Evolutionary conservation across 495 filamentous ascomycete genomes (phyloP).

Genomic region (Pseudevernia furfuracea): DNA sequence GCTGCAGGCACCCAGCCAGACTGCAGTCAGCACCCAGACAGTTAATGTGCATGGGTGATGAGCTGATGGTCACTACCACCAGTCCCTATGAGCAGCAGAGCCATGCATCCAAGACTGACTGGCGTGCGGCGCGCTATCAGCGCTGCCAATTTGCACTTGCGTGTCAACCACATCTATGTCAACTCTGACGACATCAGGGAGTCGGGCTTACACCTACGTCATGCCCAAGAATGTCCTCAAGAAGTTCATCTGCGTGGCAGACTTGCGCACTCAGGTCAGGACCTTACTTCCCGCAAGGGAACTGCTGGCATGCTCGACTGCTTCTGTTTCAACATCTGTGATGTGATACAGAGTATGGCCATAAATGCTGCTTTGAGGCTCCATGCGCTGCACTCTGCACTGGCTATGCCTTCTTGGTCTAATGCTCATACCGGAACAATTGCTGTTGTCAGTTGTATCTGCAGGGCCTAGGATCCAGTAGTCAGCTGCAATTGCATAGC

Average conservation of each 20-base stretch:
- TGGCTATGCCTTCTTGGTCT: no score
- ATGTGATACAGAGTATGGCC: no score
- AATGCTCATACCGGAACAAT: no score
- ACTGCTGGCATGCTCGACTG: no score
- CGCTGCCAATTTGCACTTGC: constrained; percentile 86
- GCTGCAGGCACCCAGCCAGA: constrained; percentile 90
- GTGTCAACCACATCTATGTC: constrained; percentile 97
- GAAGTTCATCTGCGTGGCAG: constrained; percentile 94
- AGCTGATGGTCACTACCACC: constrained; percentile 95
- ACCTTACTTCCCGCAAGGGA: no score
- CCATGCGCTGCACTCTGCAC: no score
- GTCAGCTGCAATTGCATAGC: no score
- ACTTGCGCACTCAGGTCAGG: no score
- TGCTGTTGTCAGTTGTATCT: no score
- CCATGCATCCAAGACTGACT: constrained; percentile 97
- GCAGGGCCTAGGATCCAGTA: no score
- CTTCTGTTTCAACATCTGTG: no score
- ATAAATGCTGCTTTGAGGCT: no score
- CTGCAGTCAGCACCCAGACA: constrained; percentile 94
- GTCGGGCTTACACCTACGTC: constrained; percentile 69
- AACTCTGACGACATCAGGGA: constrained; percentile 84
- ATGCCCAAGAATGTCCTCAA: constrained; percentile 99
- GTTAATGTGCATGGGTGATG: constrained; percentile 97
- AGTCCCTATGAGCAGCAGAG: constrained; percentile 95
- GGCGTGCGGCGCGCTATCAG: constrained; percentile 95